Evolutionary conservation across 345 rosid species (phyloP).

Genomic region (Camelina laxa): DNA sequence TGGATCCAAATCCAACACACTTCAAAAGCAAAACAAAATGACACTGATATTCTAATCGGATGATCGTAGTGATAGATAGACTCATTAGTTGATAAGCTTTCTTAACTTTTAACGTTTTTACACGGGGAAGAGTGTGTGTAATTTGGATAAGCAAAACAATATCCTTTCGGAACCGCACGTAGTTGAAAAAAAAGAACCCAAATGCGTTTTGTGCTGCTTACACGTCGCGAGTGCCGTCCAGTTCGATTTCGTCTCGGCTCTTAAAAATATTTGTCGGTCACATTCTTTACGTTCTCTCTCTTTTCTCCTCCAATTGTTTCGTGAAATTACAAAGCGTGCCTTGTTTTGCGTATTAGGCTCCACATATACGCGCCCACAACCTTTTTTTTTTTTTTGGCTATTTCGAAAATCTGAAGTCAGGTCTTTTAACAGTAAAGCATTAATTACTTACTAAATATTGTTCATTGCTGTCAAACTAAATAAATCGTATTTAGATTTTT

Average conservation of each 20-base stretch:
- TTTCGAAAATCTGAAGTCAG: neutral
- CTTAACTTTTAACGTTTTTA: too few relatives aligned
- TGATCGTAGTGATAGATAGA: neutral
- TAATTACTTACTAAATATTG: neutral
- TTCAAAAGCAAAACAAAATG: neutral
- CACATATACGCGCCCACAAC: neutral
- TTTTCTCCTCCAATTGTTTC: conserved; percentile 31
- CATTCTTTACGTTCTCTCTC: conserved; percentile 19
- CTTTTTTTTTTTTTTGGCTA: neutral
- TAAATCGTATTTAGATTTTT: too few relatives aligned
- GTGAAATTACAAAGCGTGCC: conserved; percentile 5
- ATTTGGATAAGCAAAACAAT: neutral
- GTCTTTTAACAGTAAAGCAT: neutral
- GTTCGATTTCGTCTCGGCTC: conserved; percentile 13
- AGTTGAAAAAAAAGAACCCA: neutral
- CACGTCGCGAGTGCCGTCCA: conserved; percentile 42
- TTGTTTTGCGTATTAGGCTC: conserved; percentile 1
- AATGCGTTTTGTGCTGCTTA: neutral
- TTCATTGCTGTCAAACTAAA: too few relatives aligned
- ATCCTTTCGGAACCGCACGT: conserved; percentile 7
- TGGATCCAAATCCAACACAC: conserved; percentile 7
- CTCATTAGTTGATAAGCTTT: neutral
- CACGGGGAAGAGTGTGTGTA: neutral
- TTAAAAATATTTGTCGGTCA: conserved; percentile 26
- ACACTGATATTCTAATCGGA: neutral